A percentile compares a stretch with the other conserved stretches of the same genome.
These are phyloP conservation scores for Odontarrhena argentea DNA, from an alignment of 345 rosid species.

Conservation along the genomic window DNA sequence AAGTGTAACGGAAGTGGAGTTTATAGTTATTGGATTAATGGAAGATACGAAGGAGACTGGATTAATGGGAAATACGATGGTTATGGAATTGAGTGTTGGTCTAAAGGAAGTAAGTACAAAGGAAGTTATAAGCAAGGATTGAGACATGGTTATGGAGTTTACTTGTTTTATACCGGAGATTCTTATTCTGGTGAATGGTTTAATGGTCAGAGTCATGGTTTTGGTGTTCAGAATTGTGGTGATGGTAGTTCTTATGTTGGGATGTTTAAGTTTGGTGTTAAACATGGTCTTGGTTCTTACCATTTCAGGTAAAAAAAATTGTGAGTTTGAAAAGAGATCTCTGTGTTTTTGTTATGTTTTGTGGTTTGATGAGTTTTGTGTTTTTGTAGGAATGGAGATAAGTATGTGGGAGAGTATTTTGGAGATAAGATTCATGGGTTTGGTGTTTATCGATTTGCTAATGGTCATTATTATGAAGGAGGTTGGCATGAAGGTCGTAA, in stretches of 20 bases:
- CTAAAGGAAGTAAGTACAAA: constrained; percentile 85
- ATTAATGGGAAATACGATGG: constrained; percentile 90
- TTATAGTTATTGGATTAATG: constrained; percentile 69
- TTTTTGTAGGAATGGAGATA: constrained; percentile 83
- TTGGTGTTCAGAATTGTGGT: constrained; percentile 81
- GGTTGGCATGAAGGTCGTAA: constrained; percentile 97
- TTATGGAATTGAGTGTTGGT: constrained; percentile 90
- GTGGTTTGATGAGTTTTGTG: background rate
- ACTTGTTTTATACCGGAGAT: constrained; percentile 86
- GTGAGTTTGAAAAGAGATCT: background rate
- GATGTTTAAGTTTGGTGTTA: constrained; percentile 81
- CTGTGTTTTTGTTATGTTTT: background rate
- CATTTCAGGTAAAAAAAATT: constrained; percentile 67
- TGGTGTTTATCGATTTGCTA: constrained; percentile 83
- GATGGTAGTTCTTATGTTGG: constrained; percentile 89
- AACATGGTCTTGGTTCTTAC: constrained; percentile 92
- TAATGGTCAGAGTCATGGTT: constrained; percentile 94
- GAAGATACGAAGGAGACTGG: constrained; percentile 96
- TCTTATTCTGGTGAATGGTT: constrained; percentile 91
- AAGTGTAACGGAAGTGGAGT: constrained; percentile 94
- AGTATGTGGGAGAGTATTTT: constrained; percentile 87
- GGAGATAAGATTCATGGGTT: constrained; percentile 95
- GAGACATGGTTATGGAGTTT: constrained; percentile 82
- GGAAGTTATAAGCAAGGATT: constrained; percentile 83
- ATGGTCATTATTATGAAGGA: constrained; percentile 92